phyloP scores from a whole-genome alignment of 306 rosid genomes.

The Ormosia semicastrata region DNA sequence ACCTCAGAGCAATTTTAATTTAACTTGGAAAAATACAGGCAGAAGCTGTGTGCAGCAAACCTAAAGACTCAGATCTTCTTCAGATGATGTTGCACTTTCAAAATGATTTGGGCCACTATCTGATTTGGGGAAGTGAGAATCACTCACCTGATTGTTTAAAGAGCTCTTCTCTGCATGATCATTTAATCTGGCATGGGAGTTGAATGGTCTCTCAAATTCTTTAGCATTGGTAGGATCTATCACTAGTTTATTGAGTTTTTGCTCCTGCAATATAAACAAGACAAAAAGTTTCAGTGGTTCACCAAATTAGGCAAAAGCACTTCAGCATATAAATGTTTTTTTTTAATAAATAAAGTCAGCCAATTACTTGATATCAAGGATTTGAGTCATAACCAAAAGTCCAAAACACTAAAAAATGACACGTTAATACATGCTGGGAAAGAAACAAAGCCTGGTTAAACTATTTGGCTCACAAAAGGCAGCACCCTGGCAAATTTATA shows the following conservation, averaged over 20 bases:
- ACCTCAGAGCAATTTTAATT: slow-evolving; percentile 10
- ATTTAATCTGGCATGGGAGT: slow-evolving; percentile 43
- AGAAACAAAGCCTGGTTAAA: slow-evolving; percentile 5
- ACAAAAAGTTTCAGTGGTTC: not conserved
- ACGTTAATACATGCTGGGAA: not conserved
- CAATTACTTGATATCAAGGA: not conserved
- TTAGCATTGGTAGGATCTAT: slow-evolving; percentile 57
- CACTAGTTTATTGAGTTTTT: slow-evolving; percentile 55
- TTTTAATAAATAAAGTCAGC: not conserved
- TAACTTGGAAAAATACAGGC: not conserved
- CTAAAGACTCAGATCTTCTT: slow-evolving; percentile 45
- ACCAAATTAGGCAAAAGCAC: slow-evolving; percentile 2
- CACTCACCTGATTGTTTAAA: slow-evolving; percentile 42
- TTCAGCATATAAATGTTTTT: not conserved
- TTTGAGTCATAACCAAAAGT: not conserved
- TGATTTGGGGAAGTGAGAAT: slow-evolving; percentile 36
- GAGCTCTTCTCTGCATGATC: slow-evolving; percentile 53
- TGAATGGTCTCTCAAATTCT: slow-evolving; percentile 70
- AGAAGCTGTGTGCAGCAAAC: slow-evolving; percentile 20
- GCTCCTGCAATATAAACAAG: slow-evolving; percentile 56
- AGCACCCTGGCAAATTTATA: not conserved
- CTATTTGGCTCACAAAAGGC: not conserved
- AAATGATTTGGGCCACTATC: slow-evolving; percentile 44
- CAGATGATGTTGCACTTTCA: slow-evolving; percentile 41
- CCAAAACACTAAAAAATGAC: not conserved